Base-by-base conservation (phyloP, 129 eudicot genomes). In the Glebionis coronaria region DNA sequence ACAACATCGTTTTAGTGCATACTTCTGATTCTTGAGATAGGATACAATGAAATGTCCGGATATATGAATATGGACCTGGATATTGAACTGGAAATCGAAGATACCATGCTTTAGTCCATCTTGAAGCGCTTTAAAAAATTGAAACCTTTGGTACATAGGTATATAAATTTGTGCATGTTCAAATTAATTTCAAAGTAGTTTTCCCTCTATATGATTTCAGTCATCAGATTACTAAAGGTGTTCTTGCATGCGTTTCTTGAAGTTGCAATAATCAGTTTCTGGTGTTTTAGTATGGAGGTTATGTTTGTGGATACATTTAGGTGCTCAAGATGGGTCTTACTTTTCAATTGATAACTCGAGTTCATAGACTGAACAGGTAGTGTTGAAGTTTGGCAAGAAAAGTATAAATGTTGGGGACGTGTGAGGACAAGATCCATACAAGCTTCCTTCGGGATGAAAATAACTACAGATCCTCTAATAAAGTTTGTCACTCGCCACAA, bases 361-460 rank as follows among this genome's bases (percentile, higher is more conserved):
- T 52, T 29, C 51, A 38, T 9, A 50, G 16, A 12, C 0, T 46
- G 52, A 29, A 31, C 9, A 72, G 21, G 27, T 19, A 35, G 16
- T 10, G 53, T 61, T 3, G 21, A 23, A 56, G 9, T 25, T 82
- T 88, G 89, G 95, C 93, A 80, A 64, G 88, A 80, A n/a, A n/a
- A 87, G 77, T 87, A 94, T 62, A 86, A 83, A 73, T 93, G 99
- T 56, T 89, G 99, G 51, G 99, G 99, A 44, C 99, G 99, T 45
- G 97, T 80, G 8, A 93, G 93, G 23, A 89, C 95, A 1, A 97
- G 99, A 72, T 81, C 84, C 86, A 93, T 83, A n/a, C n/a, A 51
- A 93, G 95, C 76, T 86, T 93, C 83, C 83, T 82, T 73, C 89
- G 97, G 3, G 97, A 81, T 10, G 86, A 61, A 76, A 83, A 89